Conservation (phyloP, 257 asterid genomes). For the Solanum microdontum region DNA sequence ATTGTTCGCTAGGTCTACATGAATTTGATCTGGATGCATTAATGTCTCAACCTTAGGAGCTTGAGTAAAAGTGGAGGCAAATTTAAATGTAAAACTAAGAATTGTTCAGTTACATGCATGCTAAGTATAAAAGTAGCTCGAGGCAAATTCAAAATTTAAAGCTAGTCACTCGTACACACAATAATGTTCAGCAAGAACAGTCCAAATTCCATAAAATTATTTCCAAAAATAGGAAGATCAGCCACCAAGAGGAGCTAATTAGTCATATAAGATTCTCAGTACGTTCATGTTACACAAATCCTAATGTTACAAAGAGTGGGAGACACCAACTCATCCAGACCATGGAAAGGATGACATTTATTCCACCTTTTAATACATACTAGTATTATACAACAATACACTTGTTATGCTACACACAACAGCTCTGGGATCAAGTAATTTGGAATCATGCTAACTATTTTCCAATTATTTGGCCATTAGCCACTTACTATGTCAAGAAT, state of each 20-base stretch:
- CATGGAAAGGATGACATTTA: not conserved
- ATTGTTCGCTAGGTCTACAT: not conserved
- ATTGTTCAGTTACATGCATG: not conserved
- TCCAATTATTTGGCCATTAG: not conserved
- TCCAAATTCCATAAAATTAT: not conserved
- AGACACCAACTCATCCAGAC: not conserved
- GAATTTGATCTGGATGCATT: not conserved
- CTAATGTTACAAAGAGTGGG: not conserved
- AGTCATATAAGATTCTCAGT: not conserved
- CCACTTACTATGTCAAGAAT: not conserved
- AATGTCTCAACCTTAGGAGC: not conserved
- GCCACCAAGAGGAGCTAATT: not conserved
- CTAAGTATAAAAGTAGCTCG: not conserved
- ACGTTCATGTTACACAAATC: not conserved
- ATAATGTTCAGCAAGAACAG: not conserved
- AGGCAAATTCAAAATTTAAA: not conserved
- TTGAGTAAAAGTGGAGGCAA: not conserved
- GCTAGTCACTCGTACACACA: not conserved
- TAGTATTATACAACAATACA: not conserved
- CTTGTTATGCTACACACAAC: not conserved
- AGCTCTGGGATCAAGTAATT: not conserved
- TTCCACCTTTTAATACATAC: not conserved
- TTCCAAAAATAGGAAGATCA: not conserved
- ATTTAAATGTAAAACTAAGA: not conserved
- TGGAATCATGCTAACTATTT: not conserved